phyloP scores from a whole-genome alignment of 305 asterid species.

The Lippia alba region DNA sequence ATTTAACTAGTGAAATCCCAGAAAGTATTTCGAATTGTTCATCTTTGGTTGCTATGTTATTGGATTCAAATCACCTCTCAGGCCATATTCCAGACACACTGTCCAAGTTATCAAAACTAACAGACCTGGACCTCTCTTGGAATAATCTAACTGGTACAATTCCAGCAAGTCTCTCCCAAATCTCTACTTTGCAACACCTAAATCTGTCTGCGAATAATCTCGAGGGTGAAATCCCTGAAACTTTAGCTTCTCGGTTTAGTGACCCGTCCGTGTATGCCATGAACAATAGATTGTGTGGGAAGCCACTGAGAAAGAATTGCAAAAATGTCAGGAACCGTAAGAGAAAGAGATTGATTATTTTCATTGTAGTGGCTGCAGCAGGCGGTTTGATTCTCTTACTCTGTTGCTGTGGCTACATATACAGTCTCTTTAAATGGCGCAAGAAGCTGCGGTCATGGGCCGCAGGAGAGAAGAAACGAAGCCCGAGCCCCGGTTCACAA shows the following conservation, averaged over 20 bases:
- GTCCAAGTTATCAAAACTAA: conserved; percentile 50
- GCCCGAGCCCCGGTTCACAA: conserved; percentile 72
- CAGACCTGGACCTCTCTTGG: conserved; percentile 56
- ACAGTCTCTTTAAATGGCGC: conserved; percentile 65
- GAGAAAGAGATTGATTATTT: conserved; percentile 62
- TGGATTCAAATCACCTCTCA: conserved; percentile 68
- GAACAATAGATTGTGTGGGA: conserved; percentile 68
- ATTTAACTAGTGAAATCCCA: conserved; percentile 60
- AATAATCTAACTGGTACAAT: conserved; percentile 64
- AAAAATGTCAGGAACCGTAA: conserved; percentile 39
- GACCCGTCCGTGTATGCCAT: conserved; percentile 63
- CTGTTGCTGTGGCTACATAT: conserved; percentile 73
- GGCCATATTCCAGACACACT: conserved; percentile 65
- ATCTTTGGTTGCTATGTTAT: conserved; percentile 48
- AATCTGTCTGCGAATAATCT: conserved; percentile 68
- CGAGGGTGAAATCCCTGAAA: conserved; percentile 70
- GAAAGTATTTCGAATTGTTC: conserved; percentile 62
- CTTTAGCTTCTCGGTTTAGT: conserved; percentile 57
- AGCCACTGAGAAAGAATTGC: conserved; percentile 60
- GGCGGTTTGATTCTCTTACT: conserved; percentile 57
- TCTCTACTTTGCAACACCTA: conserved; percentile 49
- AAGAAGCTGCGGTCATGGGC: conserved; percentile 57
- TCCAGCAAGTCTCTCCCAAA: conserved; percentile 57
- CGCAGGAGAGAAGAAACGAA: conserved; percentile 68
- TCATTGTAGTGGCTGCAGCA: conserved; percentile 54